Evolutionary conservation across 805 yeast species (phyloP).

Genomic region (Candida qinlingensis): DNA sequence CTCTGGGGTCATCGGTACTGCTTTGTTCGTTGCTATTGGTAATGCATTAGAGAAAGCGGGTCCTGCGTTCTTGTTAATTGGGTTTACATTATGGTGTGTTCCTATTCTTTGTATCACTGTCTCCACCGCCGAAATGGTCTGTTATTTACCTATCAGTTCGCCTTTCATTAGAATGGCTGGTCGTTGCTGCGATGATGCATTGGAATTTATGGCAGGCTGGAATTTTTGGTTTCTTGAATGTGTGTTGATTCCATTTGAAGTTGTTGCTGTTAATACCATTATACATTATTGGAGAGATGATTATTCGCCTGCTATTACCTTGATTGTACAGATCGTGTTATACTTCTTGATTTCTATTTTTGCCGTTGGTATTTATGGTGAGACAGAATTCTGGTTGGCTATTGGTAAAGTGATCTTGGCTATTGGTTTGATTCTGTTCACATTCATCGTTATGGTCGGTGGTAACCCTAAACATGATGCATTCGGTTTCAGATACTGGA

Average conservation of each 20-base stretch:
- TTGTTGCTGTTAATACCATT: constrained; percentile 73
- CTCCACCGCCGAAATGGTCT: constrained; percentile 74
- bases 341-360: constrained; percentile 62
- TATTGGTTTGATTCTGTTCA: constrained; percentile 67
- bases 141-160: constrained; percentile 68
- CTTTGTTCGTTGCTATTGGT: constrained; percentile 70
- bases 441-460: constrained; percentile 80
- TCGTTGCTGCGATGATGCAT: constrained; percentile 68
- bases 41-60: constrained; percentile 61
- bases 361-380: constrained; percentile 76
- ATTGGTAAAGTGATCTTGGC: constrained; percentile 70
- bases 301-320: constrained; percentile 64
- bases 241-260: constrained; percentile 77
- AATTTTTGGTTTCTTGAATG: constrained; percentile 75
- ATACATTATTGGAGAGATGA: constrained; percentile 79
- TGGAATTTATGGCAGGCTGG: constrained; percentile 75
- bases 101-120: constrained; percentile 65
- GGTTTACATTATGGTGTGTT: constrained; percentile 63
- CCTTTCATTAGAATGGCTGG: constrained; percentile 75
- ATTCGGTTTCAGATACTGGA: constrained; percentile 56
- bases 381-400: constrained; percentile 74
- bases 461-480: constrained; percentile 73
- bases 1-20: constrained; percentile 82
- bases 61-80: constrained; percentile 60
- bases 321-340: constrained; percentile 58